Evolutionary conservation across 176 grass and related monocot species (phyloP), one percentile per base, ranked within the genome.

Genomic region (Thinopyrum elongatum): DNA sequence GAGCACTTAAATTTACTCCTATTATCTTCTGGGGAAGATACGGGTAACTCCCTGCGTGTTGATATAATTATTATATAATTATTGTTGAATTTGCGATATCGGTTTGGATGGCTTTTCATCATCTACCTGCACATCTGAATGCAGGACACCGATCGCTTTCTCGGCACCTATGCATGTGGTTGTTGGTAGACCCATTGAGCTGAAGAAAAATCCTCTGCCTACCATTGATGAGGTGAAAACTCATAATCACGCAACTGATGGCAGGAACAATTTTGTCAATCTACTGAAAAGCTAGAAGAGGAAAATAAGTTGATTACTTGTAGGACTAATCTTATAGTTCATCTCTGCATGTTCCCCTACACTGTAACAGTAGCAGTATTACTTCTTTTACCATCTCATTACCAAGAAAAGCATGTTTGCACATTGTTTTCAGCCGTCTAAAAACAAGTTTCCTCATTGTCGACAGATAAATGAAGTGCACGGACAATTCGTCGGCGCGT

Each of bases 21-120:
- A 90, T 80, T 76, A 61, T 98, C 79, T 98, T 95, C 49, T 98
- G 96, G 96, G 93, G 92, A 87, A 94, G 86, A 95, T 94, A 74
- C n/a, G 93, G 96, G 96, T 98, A 94, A 59, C 29, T 33, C 36
- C 22, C 39, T 72, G 14, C 82, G 28, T 30, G 74, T 17, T 2
- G 3, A 17, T 69, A 5, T 47, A 61, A 13, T 70, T 82, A 30
- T 63, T 73, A 17, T 69, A 5, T 47, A 61, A 13, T 70, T 82
- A 30, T 63, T 73, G 74, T 39, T 3, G 12, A 0, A 8, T 42
- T 13, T 23, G 21, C 28, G 30, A 7, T 70, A 17, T 42, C 25
- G 8, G 10, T 47, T 70, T 36, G 28, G 44, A 69, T n/a, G 66
- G 33, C 13, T 85, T 74, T 47, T 28, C 78, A 25, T 71, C 21